Evolutionary conservation across 768 basidiomycete genomes (phyloP).

Genomic region (Steccherinum ochraceum): DNA sequence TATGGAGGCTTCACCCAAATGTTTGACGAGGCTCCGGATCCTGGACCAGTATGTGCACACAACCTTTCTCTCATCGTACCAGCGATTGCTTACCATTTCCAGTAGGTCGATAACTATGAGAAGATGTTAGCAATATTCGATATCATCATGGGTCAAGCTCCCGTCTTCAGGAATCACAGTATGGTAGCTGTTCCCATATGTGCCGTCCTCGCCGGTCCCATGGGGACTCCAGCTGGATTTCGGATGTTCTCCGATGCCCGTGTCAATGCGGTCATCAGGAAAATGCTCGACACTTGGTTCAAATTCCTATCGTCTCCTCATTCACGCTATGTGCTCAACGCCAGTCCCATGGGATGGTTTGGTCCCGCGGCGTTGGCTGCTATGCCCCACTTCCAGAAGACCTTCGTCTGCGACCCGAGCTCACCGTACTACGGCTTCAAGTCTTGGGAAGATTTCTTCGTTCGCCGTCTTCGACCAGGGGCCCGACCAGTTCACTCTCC

Average conservation of each 20-base stretch:
- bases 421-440: slow-evolving; percentile 37
- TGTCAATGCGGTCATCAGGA: slow-evolving; percentile 42
- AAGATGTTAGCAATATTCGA: slow-evolving; percentile 36
- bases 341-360: slow-evolving; percentile 43
- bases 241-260: slow-evolving; percentile 31
- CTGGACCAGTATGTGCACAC: slow-evolving; percentile 3
- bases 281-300: slow-evolving; percentile 45
- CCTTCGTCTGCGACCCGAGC: slow-evolving; percentile 35
- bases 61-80: slow-evolving; percentile 8
- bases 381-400: slow-evolving; percentile 15
- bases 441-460: slow-evolving; percentile 56
- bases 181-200: slow-evolving; percentile 43
- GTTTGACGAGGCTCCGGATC: slow-evolving; percentile 24
- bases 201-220: slow-evolving; percentile 37
- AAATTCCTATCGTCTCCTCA: slow-evolving; percentile 36
- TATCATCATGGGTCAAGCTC: slow-evolving; percentile 34
- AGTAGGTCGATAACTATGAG: slow-evolving; percentile 35
- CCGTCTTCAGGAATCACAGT: slow-evolving; percentile 32
- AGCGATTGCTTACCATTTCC: neutral
- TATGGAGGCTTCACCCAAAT: slow-evolving; percentile 29
- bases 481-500: slow-evolving; percentile 33
- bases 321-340: slow-evolving; percentile 37
- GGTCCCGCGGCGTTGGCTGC: slow-evolving; percentile 25
- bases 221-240: slow-evolving; percentile 30
- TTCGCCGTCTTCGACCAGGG: slow-evolving; percentile 30